These are phyloP conservation scores for Blastomyces gilchristii DNA, from an alignment of 2,329 filamentous ascomycete species.

Conservation along the genomic window DNA sequence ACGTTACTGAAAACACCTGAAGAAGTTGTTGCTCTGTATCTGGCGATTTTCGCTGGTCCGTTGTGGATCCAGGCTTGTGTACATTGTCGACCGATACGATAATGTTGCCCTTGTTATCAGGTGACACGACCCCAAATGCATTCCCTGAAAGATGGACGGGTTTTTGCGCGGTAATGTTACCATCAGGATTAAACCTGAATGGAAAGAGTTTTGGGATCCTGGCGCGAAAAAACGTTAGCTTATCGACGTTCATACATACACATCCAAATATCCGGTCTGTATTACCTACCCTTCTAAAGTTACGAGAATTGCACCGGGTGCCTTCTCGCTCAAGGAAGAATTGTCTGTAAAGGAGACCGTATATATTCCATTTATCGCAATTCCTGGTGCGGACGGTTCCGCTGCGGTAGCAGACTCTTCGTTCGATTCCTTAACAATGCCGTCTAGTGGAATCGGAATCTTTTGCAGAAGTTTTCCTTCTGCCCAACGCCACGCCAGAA, in stretches of 20 bases:
- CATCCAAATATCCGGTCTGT: background rate
- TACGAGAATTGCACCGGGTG: constrained; percentile 36
- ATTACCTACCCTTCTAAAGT: constrained; percentile 48
- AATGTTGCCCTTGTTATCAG: constrained; percentile 24
- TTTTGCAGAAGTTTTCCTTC: constrained; percentile 27
- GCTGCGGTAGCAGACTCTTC: background rate
- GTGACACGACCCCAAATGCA: constrained; percentile 47
- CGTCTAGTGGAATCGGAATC: constrained; percentile 20
- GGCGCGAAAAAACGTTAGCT: constrained; percentile 19
- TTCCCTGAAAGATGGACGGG: constrained; percentile 54
- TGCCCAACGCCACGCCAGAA: constrained; percentile 78
- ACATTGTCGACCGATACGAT: constrained; percentile 47
- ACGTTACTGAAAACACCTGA: constrained; percentile 23
- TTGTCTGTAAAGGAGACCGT: constrained; percentile 22
- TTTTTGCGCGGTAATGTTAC: constrained; percentile 41
- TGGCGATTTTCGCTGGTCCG: constrained; percentile 24
- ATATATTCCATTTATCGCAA: constrained; percentile 47
- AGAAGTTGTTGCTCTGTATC: constrained; percentile 20
- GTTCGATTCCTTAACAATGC: background rate
- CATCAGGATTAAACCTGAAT: constrained; percentile 46
- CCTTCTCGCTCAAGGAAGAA: constrained; percentile 10
- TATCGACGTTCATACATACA: background rate
- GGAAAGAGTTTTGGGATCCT: constrained; percentile 57
- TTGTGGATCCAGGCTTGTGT: constrained; percentile 43
- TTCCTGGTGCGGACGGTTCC: constrained; percentile 16